Conservation (phyloP, 2,329 filamentous ascomycete species). For the Colletotrichum horii region DNA sequence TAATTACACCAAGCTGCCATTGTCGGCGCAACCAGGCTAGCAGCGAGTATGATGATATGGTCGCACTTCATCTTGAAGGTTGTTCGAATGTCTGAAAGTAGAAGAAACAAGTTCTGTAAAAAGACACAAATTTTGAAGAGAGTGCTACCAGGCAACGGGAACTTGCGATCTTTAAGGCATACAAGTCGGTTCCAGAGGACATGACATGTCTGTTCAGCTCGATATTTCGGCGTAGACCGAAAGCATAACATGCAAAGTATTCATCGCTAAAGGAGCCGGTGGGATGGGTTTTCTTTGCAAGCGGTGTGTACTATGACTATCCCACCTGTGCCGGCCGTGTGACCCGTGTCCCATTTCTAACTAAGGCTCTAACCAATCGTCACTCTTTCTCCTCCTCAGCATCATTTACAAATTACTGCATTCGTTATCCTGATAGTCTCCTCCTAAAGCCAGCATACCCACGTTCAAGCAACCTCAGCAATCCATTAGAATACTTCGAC, state of each 20-base stretch:
- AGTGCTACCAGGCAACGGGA: not conserved
- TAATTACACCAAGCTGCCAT: not conserved
- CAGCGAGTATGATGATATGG: not conserved
- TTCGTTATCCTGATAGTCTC: not conserved
- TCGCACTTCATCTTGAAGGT: not conserved
- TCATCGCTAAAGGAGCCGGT: not conserved
- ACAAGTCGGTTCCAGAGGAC: not conserved
- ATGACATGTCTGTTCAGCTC: not conserved
- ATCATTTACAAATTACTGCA: not conserved
- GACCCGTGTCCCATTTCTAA: not conserved
- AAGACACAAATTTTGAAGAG: not conserved
- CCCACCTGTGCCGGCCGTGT: not conserved
- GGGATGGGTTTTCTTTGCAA: not conserved
- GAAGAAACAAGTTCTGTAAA: not conserved
- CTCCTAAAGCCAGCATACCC: not conserved
- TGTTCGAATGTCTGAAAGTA: not conserved
- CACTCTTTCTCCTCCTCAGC: not conserved
- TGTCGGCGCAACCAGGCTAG: not conserved
- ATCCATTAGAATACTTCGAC: not conserved
- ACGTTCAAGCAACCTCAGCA: not conserved
- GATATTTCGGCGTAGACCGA: not conserved
- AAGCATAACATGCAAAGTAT: not conserved
- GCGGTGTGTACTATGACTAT: not conserved
- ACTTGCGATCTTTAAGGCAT: not conserved
- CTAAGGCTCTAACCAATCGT: not conserved